Conservation (phyloP, 2,329 filamentous ascomycete species). For the Epichloe baconii region DNA sequence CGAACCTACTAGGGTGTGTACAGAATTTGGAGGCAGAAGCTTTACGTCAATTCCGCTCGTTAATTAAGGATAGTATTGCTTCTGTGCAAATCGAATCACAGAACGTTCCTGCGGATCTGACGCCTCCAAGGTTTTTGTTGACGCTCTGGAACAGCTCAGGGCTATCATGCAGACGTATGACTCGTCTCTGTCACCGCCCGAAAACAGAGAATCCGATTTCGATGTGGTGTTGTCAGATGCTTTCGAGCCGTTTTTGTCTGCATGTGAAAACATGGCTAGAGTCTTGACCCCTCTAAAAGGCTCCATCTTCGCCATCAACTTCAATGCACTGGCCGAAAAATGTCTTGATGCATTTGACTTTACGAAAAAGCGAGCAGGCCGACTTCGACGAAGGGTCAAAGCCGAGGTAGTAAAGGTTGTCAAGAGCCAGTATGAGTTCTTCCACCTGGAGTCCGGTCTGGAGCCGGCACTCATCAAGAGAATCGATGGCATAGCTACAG, state of each 20-base stretch:
- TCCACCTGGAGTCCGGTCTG: slow-evolving; percentile 64
- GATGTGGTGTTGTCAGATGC: slow-evolving; percentile 63
- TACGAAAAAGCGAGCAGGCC: slow-evolving; percentile 38
- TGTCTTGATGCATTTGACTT: slow-evolving; percentile 51
- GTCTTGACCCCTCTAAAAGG: slow-evolving; percentile 44
- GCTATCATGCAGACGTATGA: slow-evolving; percentile 79
- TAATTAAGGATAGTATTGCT: slow-evolving; percentile 69
- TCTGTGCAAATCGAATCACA: slow-evolving; percentile 61
- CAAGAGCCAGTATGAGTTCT: slow-evolving; percentile 57
- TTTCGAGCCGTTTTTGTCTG: slow-evolving; percentile 72
- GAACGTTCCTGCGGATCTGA: slow-evolving; percentile 57
- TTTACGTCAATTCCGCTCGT: slow-evolving; percentile 65
- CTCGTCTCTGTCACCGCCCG: slow-evolving; percentile 53
- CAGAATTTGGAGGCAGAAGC: slow-evolving; percentile 60
- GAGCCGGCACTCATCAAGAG: slow-evolving; percentile 48
- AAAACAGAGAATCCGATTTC: slow-evolving; percentile 55
- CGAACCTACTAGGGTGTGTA: slow-evolving; percentile 57
- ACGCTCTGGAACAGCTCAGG: slow-evolving; percentile 65
- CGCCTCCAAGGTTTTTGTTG: slow-evolving; percentile 74
- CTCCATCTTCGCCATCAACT: slow-evolving; percentile 64
- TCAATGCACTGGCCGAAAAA: slow-evolving; percentile 43
- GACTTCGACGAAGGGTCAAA: slow-evolving; percentile 44
- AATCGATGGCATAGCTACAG: slow-evolving; percentile 13
- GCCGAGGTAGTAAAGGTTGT: slow-evolving; percentile 44
- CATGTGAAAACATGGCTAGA: slow-evolving; percentile 57